Percentiles rank a stretch among this genome's conserved stretches.
Conservation (phyloP, 2,329 filamentous ascomycete species). For the Alternaria tenuissima region DNA sequence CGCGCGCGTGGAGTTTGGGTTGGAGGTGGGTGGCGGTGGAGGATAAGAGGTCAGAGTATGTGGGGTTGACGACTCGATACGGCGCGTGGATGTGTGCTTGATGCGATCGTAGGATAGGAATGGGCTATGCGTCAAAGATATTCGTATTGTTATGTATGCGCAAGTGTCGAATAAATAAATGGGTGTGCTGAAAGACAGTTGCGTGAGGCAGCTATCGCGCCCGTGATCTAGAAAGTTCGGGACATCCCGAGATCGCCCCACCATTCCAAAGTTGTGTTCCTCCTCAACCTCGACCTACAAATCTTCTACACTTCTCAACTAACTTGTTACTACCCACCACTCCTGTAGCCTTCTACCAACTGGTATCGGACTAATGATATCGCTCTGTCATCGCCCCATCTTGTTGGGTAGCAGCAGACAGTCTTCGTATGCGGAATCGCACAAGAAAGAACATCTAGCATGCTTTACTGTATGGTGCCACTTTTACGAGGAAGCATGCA, state of each 20-base stretch:
- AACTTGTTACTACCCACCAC: not conserved
- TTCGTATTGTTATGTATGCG: not conserved
- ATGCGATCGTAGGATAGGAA: not conserved
- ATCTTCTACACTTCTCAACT: not conserved
- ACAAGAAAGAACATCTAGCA: not conserved
- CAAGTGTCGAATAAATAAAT: not conserved
- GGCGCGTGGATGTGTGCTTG: not conserved
- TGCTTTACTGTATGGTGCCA: not conserved
- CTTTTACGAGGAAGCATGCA: not conserved
- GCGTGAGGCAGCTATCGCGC: not conserved
- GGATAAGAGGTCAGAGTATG: not conserved
- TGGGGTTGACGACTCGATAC: not conserved
- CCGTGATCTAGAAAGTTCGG: conserved; percentile 5
- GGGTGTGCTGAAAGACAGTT: not conserved
- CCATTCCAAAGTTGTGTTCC: not conserved
- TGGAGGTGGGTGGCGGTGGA: not conserved
- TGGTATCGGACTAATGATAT: not conserved
- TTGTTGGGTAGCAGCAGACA: not conserved
- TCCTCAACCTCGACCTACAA: not conserved
- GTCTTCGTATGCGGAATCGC: too few relatives aligned
- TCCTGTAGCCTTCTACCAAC: not conserved
- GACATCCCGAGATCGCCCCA: conserved; percentile 1
- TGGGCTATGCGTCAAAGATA: not conserved
- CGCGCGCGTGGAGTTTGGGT: not conserved
- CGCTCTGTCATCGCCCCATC: not conserved